These are phyloP conservation scores for Quambalaria eucalypti DNA, from an alignment of 1,284 basidiomycete genomes.

Conservation along the genomic window DNA sequence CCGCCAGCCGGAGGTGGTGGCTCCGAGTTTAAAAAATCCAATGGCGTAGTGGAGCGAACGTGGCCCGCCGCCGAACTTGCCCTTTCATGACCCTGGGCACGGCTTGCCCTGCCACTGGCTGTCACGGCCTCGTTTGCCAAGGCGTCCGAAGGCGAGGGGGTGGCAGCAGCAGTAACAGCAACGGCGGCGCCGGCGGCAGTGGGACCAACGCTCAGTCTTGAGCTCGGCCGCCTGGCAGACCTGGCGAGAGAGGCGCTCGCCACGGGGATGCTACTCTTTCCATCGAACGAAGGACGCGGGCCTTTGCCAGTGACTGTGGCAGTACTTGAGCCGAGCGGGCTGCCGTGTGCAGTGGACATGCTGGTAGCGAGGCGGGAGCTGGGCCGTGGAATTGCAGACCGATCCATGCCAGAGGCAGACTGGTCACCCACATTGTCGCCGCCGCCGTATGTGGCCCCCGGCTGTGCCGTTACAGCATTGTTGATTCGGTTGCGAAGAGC, in stretches of 20 bases:
- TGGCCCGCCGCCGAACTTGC: not conserved
- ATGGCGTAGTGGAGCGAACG: not conserved
- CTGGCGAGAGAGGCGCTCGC: not conserved
- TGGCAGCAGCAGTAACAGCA: not conserved
- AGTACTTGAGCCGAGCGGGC: not conserved
- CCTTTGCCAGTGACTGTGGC: not conserved
- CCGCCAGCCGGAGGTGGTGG: too few relatives aligned
- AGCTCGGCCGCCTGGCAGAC: not conserved
- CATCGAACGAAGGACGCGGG: not conserved
- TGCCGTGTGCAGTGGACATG: not conserved
- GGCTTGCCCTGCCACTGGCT: not conserved
- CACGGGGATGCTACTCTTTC: not conserved
- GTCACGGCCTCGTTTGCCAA: not conserved
- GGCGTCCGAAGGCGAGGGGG: not conserved
- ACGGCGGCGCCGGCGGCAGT: not conserved
- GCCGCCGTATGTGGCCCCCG: slow-evolving; percentile 3
- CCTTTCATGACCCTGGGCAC: not conserved
- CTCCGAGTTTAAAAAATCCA: not conserved
- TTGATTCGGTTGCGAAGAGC: slow-evolving; percentile 37
- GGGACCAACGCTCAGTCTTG: not conserved
- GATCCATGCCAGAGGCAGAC: too few relatives aligned
- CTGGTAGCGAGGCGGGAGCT: not conserved
- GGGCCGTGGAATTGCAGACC: not conserved
- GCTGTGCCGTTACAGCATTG: slow-evolving; percentile 19
- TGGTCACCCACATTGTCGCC: not conserved